phyloP scores from a whole-genome alignment of 1,139 yeast genomes.

The Kurtzmaniella quercitrusa region DNA sequence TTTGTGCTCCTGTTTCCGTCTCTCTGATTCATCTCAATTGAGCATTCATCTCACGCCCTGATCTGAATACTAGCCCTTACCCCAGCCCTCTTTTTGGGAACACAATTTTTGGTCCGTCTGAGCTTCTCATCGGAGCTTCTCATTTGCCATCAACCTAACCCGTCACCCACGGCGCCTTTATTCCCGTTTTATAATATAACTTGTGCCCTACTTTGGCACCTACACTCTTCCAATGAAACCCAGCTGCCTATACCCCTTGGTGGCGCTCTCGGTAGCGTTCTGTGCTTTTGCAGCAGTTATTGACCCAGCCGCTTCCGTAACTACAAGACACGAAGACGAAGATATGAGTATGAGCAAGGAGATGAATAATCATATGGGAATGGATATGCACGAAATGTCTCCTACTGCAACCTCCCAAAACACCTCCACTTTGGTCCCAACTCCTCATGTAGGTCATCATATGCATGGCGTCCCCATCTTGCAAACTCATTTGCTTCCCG shows the following conservation, averaged over 20 bases:
- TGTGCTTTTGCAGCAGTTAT: slow-evolving; percentile 64
- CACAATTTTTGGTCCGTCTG: neutral
- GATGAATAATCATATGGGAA: slow-evolving; percentile 1
- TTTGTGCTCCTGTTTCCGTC: neutral
- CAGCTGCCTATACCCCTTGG: neutral
- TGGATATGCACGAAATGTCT: neutral
- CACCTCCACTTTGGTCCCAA: slow-evolving; percentile 20
- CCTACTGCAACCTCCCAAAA: neutral
- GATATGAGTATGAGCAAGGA: slow-evolving; percentile 1
- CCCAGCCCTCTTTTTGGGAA: neutral
- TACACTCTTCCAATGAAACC: neutral
- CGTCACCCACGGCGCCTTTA: too few species aligned
- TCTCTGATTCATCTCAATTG: neutral
- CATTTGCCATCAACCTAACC: too few species aligned
- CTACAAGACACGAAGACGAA: neutral
- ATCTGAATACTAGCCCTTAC: neutral
- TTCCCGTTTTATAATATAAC: too few species aligned
- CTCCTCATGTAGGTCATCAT: slow-evolving; percentile 50
- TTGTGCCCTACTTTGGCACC: neutral
- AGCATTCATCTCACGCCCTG: neutral
- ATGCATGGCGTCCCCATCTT: slow-evolving; percentile 77
- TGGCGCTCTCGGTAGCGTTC: slow-evolving; percentile 16
- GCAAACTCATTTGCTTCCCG: slow-evolving; percentile 62
- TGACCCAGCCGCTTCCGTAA: slow-evolving; percentile 34
- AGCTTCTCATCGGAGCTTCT: too few species aligned